These are phyloP conservation scores for Arthrocladium fulminans DNA, from an alignment of 2,329 filamentous ascomycete species.

Conservation along the genomic window DNA sequence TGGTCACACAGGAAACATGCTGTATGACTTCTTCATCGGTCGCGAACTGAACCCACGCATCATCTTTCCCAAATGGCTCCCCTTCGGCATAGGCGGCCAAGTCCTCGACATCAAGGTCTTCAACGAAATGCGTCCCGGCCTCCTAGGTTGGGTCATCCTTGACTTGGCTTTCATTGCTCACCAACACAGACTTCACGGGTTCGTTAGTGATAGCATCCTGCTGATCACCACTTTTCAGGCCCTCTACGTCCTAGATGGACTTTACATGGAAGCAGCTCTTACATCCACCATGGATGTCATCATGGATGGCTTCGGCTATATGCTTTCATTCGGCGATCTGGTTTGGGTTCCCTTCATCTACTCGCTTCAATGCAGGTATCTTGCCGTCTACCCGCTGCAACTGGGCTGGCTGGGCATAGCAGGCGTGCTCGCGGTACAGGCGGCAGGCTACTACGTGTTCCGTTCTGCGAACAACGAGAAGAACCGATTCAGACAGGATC, in stretches of 20 bases:
- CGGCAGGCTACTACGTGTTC: conserved; percentile 79
- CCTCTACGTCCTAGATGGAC: conserved; percentile 74
- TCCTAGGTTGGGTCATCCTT: conserved; percentile 80
- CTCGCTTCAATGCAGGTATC: conserved; percentile 73
- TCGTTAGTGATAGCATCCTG: conserved; percentile 75
- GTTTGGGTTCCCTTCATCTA: conserved; percentile 91
- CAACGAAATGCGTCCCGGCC: conserved; percentile 81
- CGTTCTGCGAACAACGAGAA: conserved; percentile 90
- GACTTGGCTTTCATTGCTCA: conserved; percentile 77
- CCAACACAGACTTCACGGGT: conserved; percentile 78
- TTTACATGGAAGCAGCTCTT: conserved; percentile 80
- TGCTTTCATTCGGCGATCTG: conserved; percentile 87
- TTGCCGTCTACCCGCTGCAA: conserved; percentile 70
- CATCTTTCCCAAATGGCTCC: conserved; percentile 45
- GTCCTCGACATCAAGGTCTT: conserved; percentile 85
- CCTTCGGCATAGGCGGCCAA: conserved; percentile 54
- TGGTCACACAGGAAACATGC: conserved; percentile 69
- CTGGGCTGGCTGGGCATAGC: conserved; percentile 61
- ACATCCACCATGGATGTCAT: conserved; percentile 92
- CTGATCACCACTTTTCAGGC: conserved; percentile 69
- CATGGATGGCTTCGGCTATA: conserved; percentile 87
- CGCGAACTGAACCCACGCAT: conserved; percentile 88
- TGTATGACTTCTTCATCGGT: conserved; percentile 96
- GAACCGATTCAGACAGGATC: conserved; percentile 85
- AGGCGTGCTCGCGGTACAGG: conserved; percentile 58